Conservation (phyloP, 208 protist species). For the Crithidia expoeki region DNA sequence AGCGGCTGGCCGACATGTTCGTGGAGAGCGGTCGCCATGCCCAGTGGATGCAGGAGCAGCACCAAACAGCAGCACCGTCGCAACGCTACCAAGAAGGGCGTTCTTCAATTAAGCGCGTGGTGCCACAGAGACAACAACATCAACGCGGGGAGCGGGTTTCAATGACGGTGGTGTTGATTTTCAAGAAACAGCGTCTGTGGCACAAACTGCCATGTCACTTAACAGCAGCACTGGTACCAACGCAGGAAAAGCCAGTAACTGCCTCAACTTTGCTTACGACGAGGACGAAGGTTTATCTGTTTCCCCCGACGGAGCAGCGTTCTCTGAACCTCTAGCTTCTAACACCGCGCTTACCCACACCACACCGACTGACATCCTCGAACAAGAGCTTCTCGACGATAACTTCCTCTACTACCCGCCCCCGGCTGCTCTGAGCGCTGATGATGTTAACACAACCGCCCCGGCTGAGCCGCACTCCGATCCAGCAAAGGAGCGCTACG, state of each 20-base stretch:
- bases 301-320: background rate
- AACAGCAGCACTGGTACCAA: background rate
- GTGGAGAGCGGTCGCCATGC: slow-evolving; percentile 22
- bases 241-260: background rate
- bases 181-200: background rate
- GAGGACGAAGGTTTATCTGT: too few relatives aligned
- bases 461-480: slow-evolving; percentile 4
- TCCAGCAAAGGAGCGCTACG: slow-evolving; percentile 42
- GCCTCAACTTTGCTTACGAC: slow-evolving; percentile 9
- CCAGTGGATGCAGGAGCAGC: slow-evolving; percentile 34
- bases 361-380: slow-evolving; percentile 41
- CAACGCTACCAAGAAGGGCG: slow-evolving; percentile 12
- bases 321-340: background rate
- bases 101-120: slow-evolving; percentile 6
- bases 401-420: slow-evolving; percentile 75
- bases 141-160: background rate
- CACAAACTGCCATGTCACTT: background rate
- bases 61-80: background rate
- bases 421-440: background rate
- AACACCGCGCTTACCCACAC: background rate
- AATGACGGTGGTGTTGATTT: background rate
- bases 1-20: slow-evolving; percentile 33
- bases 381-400: slow-evolving; percentile 86
- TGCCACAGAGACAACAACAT: slow-evolving; percentile 4
- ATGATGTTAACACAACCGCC: background rate